These are phyloP conservation scores for Enterospora canceri DNA, from an alignment of 371 early-diverging fungal species.

Conservation along the genomic window DNA sequence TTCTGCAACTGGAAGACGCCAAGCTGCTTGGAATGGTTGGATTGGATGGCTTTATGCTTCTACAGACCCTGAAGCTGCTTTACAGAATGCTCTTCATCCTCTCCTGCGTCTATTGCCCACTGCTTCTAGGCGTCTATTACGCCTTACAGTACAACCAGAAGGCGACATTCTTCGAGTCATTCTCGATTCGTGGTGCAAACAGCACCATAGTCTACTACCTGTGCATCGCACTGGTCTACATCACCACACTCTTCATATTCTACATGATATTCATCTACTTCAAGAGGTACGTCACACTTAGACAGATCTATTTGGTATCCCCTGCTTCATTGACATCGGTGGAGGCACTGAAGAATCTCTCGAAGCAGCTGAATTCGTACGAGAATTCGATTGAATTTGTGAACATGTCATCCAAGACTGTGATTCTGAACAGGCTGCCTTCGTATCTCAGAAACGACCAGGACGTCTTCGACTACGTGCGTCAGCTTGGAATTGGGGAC, in stretches of 20 bases:
- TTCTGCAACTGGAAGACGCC: constrained; percentile 45
- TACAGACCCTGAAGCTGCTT: constrained; percentile 55
- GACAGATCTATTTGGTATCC: constrained; percentile 54
- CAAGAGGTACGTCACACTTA: constrained; percentile 52
- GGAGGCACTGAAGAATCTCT: constrained; percentile 40
- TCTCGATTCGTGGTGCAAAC: not conserved
- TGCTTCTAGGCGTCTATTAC: constrained; percentile 38
- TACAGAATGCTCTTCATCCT: constrained; percentile 47
- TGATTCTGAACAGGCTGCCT: constrained; percentile 49
- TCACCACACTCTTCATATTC: constrained; percentile 40
- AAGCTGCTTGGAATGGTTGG: constrained; percentile 52
- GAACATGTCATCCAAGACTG: constrained; percentile 44
- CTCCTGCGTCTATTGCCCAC: constrained; percentile 35
- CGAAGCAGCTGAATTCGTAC: constrained; percentile 15
- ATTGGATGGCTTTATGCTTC: constrained; percentile 56
- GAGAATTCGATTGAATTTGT: constrained; percentile 43
- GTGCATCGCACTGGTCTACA: constrained; percentile 26
- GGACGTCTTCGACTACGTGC: constrained; percentile 41
- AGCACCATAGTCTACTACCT: not conserved
- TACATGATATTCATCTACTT: constrained; percentile 56
- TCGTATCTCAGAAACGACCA: constrained; percentile 43
- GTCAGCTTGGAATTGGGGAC: constrained; percentile 42
- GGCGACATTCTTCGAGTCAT: constrained; percentile 7
- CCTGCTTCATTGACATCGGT: constrained; percentile 54
- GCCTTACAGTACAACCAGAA: constrained; percentile 16